Conservation (phyloP, 23 red algal species). For the Chondrus crispus region DNA sequence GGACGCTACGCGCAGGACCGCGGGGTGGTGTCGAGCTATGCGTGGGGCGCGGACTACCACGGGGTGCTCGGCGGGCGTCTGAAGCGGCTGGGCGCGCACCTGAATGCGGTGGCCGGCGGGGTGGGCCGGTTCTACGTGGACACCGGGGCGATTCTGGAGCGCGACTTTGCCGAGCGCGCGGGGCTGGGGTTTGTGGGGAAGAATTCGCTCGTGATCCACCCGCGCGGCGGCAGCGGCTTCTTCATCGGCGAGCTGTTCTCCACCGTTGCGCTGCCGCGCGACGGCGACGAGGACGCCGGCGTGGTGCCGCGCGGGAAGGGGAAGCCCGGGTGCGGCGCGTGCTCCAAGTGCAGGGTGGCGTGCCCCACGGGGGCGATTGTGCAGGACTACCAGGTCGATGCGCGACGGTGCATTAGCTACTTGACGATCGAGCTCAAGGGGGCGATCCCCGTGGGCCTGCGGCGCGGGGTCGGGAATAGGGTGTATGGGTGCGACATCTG, state of each 20-base stretch:
- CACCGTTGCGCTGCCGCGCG: slow-evolving; percentile 74
- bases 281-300: slow-evolving; percentile 30
- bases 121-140: slow-evolving; percentile 90
- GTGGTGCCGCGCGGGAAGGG: background rate
- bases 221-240: slow-evolving; percentile 78
- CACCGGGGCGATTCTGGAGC: slow-evolving; percentile 90
- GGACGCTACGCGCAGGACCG: slow-evolving; percentile 1
- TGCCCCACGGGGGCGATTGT: slow-evolving; percentile 89
- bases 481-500: slow-evolving; percentile 99
- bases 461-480: slow-evolving; percentile 59
- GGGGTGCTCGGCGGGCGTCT: slow-evolving; percentile 34
- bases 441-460: slow-evolving; percentile 52
- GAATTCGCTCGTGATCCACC: slow-evolving; percentile 93
- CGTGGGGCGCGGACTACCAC: slow-evolving; percentile 96
- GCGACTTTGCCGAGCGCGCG: slow-evolving; percentile 75
- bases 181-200: slow-evolving; percentile 95
- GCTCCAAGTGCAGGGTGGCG: slow-evolving; percentile 61
- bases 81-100: slow-evolving; percentile 41
- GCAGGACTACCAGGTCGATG: slow-evolving; percentile 76
- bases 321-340: slow-evolving; percentile 72
- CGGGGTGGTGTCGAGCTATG: slow-evolving; percentile 90
- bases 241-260: slow-evolving; percentile 94
- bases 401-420: slow-evolving; percentile 89
- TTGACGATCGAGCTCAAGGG: slow-evolving; percentile 92
- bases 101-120: slow-evolving; percentile 72